Evolutionary conservation across 2,329 filamentous ascomycete species (phyloP), one percentile per base, ranked within the genome.

Genomic region (Pestalotiopsis fici): DNA sequence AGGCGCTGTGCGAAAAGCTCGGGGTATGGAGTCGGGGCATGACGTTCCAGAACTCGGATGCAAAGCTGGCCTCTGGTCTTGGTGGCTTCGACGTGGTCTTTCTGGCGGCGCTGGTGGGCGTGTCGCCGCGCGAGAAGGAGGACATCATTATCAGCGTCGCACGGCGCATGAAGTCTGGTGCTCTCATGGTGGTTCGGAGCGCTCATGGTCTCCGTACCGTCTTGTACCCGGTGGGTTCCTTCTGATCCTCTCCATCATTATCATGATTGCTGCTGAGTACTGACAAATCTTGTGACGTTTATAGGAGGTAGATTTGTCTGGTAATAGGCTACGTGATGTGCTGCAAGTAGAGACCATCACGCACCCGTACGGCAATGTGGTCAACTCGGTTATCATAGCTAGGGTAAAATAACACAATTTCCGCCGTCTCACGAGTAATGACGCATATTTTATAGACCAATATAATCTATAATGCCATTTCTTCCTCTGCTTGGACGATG

Each of bases 71-170:
- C 0, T 66, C 28, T 6, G 71, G 76, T 18, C 77, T 84, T 68
- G 66, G 64, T 0, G 66, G 68, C 0, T 83, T 80, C 57, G 81
- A 86, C 61, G 80, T 86, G 0, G 81, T 87, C 0, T 86, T 83
- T 69, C 71, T 87, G 3, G 85, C 85, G 2, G 84, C 84, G 1
- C 73, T 87, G 0, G 85, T 87, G 0, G 85, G 85, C 0, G 73
- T 74, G 12, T 76, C 78, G 1, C 79, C 81, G n/a, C 43, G 64
- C 0, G 74, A 81, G 1, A 87, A 87, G 71, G 73, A 83, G 39
- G 66, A 54, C 0, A 79, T 86, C 25, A 63, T 86, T 1, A 65
- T 69, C 6, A 71, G 70, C 1, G 69, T 86, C 2, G 78, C 77
- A 2, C 66, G 57, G 25, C 77, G 76, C 55, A 81, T 86, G 81